Conservation (phyloP, 129 eudicot species). For the Centaurea solstitialis region DNA sequence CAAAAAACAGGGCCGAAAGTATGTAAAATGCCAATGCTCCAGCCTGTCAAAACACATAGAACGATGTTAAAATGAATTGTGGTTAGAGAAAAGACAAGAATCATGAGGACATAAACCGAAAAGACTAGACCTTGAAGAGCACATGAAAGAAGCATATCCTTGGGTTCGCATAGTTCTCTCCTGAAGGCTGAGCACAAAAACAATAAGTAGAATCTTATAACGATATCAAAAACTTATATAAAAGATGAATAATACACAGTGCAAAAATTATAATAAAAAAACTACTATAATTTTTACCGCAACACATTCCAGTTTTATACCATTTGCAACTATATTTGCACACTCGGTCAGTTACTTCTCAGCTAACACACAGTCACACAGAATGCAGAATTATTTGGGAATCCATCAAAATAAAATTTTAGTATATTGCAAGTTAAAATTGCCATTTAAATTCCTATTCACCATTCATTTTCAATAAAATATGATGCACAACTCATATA, state of each 20-base stretch:
- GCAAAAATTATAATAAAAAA: not conserved
- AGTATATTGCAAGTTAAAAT: not conserved
- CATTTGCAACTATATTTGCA: not conserved
- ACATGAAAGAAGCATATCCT: conserved; percentile 94
- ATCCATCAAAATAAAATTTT: not conserved
- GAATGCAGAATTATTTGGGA: not conserved
- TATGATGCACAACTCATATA: not conserved
- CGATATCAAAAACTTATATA: not conserved
- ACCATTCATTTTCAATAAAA: conserved; percentile 1
- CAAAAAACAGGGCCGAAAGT: conserved; percentile 81
- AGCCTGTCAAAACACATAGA: conserved; percentile 50
- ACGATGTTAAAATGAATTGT: not conserved
- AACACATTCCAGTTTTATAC: not conserved
- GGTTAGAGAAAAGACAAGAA: not conserved
- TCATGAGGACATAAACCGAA: not conserved
- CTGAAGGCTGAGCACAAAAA: conserved; percentile 55
- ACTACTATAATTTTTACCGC: not conserved
- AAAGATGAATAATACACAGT: not conserved
- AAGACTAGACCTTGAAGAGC: conserved; percentile 75
- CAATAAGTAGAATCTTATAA: conserved; percentile 9
- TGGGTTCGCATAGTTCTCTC: conserved; percentile 91
- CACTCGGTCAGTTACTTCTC: not conserved
- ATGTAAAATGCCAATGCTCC: conserved; percentile 96
- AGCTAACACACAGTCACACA: conserved; percentile 6
- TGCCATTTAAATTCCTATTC: not conserved